These are phyloP conservation scores for Mucor plumbeus DNA, from an alignment of 371 early-diverging fungal genomes.

Conservation along the genomic window DNA sequence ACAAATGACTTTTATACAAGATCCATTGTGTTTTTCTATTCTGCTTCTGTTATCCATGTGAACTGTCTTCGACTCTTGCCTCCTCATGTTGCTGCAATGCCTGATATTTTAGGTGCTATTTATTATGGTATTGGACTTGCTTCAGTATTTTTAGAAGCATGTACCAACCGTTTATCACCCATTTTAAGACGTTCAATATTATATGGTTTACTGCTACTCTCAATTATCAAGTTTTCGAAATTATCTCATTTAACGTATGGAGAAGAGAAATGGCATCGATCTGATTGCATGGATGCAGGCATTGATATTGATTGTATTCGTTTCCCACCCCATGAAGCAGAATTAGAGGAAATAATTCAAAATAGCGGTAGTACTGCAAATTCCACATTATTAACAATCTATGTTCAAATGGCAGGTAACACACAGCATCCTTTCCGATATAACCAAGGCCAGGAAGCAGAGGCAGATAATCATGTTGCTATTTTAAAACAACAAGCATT, in stretches of 20 bases:
- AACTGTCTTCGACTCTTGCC: slow-evolving; percentile 22
- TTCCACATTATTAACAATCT: slow-evolving; percentile 16
- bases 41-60: slow-evolving; percentile 23
- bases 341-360: slow-evolving; percentile 1
- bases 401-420: slow-evolving; percentile 31
- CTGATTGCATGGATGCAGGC: slow-evolving; percentile 15
- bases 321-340: slow-evolving; percentile 22
- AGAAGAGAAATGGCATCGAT: slow-evolving; percentile 9
- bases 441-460: slow-evolving; percentile 30
- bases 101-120: slow-evolving; percentile 35
- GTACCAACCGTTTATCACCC: slow-evolving; percentile 19
- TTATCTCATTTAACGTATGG: slow-evolving; percentile 30
- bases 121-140: slow-evolving; percentile 29
- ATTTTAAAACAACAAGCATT: slow-evolving; percentile 25
- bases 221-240: slow-evolving; percentile 12
- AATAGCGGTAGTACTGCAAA: slow-evolving; percentile 10
- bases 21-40: slow-evolving; percentile 31
- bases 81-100: slow-evolving; percentile 14
- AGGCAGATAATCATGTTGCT: slow-evolving; percentile 29
- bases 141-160: slow-evolving; percentile 31
- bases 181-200: slow-evolving; percentile 5
- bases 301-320: slow-evolving; percentile 26
- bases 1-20: slow-evolving; percentile 28
- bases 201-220: slow-evolving; percentile 9
- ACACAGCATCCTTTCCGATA: slow-evolving; percentile 30